phyloP scores from a whole-genome alignment of 306 rosid species.

The Hylodesmum podocarpum region DNA sequence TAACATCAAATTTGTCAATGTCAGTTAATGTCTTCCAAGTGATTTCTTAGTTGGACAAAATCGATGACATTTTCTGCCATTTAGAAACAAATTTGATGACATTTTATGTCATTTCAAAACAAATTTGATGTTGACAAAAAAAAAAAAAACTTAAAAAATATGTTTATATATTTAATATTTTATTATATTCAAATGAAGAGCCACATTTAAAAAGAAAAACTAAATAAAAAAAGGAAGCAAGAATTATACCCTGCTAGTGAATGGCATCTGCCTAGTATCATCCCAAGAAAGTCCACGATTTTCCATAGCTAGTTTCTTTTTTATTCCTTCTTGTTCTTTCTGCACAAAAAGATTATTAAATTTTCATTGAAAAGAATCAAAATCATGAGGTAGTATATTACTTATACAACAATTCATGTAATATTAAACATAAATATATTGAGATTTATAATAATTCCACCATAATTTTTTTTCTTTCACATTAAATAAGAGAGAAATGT shows the following conservation, averaged over 20 bases:
- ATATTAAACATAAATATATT: too few relatives aligned
- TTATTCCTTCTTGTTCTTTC: slow-evolving; percentile 81
- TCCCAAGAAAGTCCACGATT: slow-evolving; percentile 77
- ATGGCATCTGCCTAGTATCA: slow-evolving; percentile 71
- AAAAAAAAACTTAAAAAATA: too few relatives aligned
- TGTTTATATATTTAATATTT: too few relatives aligned
- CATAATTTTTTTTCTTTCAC: too few relatives aligned
- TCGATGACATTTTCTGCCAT: background rate
- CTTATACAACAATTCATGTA: too few relatives aligned
- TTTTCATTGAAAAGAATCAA: background rate
- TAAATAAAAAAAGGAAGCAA: background rate
- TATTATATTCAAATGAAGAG: too few relatives aligned
- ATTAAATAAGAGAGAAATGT: too few relatives aligned
- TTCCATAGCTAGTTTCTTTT: slow-evolving; percentile 30
- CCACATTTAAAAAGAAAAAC: too few relatives aligned
- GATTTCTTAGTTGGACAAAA: background rate
- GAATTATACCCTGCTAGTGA: slow-evolving; percentile 55
- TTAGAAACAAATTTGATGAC: background rate
- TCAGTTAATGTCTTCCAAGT: slow-evolving; percentile 3
- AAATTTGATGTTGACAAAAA: background rate
- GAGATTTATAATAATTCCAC: too few relatives aligned
- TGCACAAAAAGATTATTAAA: slow-evolving; percentile 20
- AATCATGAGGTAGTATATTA: background rate
- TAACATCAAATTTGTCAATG: slow-evolving; percentile 8
- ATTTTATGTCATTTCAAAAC: background rate